phyloP scores from a whole-genome alignment of 2,329 filamentous ascomycete species.

The Scedosporium dehoogii region DNA sequence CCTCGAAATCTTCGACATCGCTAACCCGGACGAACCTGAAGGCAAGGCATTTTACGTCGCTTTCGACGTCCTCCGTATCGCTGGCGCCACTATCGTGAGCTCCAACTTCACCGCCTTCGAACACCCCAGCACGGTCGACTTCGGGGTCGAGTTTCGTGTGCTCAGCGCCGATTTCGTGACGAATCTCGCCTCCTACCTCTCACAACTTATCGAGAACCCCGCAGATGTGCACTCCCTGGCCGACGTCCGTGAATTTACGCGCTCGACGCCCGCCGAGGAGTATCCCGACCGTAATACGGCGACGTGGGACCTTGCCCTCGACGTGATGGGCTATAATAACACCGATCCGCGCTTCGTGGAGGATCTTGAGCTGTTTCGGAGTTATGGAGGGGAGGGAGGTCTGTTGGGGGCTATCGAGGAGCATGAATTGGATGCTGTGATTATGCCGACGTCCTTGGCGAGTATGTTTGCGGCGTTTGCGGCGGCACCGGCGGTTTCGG shows the following conservation, averaged over 20 bases:
- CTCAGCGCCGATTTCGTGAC: conserved; percentile 49
- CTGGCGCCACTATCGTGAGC: conserved; percentile 51
- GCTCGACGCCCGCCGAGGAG: conserved; percentile 39
- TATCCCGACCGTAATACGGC: conserved; percentile 51
- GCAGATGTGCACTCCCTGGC: conserved; percentile 39
- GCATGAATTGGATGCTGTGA: conserved; percentile 47
- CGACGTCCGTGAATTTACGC: conserved; percentile 46
- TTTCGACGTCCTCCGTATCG: conserved; percentile 36
- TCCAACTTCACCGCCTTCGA: conserved; percentile 31
- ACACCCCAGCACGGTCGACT: conserved; percentile 18
- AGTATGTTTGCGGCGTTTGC: conserved; percentile 13
- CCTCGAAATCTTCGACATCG: conserved; percentile 24
- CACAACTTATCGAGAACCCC: conserved; percentile 46
- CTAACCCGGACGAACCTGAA: conserved; percentile 9
- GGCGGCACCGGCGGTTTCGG: conserved; percentile 42
- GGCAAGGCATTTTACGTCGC: conserved; percentile 43
- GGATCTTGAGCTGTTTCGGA: conserved; percentile 42
- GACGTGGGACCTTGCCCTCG: conserved; percentile 44
- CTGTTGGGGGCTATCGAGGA: conserved; percentile 47
- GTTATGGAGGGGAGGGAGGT: conserved; percentile 47
- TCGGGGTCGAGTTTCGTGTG: conserved; percentile 20
- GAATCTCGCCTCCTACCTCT: conserved; percentile 47
- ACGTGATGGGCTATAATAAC: conserved; percentile 40
- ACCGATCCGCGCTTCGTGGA: conserved; percentile 46
- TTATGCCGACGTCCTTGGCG: conserved; percentile 40